Base-by-base conservation (phyloP, 768 basidiomycete species). In the Lactifluus rugatus region DNA sequence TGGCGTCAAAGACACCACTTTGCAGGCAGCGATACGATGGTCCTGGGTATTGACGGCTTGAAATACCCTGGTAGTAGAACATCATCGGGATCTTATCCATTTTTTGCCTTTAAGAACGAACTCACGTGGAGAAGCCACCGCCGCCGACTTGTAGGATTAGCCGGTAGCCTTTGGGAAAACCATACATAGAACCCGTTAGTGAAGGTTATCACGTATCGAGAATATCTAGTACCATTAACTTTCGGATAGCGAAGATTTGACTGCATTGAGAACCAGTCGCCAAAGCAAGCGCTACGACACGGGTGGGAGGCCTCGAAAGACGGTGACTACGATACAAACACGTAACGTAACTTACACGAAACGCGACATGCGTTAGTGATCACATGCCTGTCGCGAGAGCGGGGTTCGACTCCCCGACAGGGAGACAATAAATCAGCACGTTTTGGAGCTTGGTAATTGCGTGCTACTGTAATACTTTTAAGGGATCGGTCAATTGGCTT, bases 21-120 rank as follows among this genome's bases (percentile, higher is more conserved):
- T 97, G 76, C 93, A 94, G 28, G 93, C 93, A 9, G 90, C 91
- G 2, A 90, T 81, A 3, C 76, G 76, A 48, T 85, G 79, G 7
- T 79, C 75, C 14, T 76, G 70, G 54, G 85, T 65, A 71, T 95
- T 79, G 28, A 89, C 82, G 0, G 93, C 93, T 45, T 81, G 83
- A 67, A 83, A 95, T 10, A 96, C 93, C 49, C 93, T 95, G 58
- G 0, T 53, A 39, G 46, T 23, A 47, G 28, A 41, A 44, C 47
- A 16, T 52, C 36, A 60, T 57, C 11, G 14, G 11, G n/a, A 7
- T 48, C 14, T 25, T 6, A 9, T 13, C 37, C 14, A 13, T 9
- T 23, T 19, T 11, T 34, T 31, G 17, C 2, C 46, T 48, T 23
- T 31, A 36, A 7, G 25, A 49, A 48, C 49, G 25, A 56, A 52